Percentiles rank a stretch among this genome's conserved stretches.
Conservation (phyloP, 2,329 filamentous ascomycete genomes). For the Metarhizium humberi region DNA sequence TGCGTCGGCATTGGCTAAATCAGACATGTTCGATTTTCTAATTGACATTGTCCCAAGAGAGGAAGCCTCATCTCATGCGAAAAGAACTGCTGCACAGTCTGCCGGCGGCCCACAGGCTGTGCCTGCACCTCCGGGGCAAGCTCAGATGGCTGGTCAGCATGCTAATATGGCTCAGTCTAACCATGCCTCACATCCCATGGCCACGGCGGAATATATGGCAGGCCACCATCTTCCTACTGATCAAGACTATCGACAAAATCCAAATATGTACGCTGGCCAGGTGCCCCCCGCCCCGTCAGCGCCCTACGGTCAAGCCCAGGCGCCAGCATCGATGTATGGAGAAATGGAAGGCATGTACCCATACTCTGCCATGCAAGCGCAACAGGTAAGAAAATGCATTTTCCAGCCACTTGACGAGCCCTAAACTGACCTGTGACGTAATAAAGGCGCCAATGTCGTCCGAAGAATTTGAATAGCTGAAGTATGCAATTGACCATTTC, state of each 20-base stretch:
- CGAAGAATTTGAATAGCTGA: conserved; percentile 34
- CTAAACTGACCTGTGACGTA: not conserved
- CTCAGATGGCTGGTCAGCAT: conserved; percentile 43
- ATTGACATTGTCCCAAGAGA: conserved; percentile 98
- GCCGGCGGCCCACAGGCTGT: conserved; percentile 31
- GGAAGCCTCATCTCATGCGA: conserved; percentile 78
- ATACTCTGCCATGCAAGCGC: conserved; percentile 70
- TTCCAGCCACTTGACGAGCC: not conserved
- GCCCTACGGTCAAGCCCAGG: conserved; percentile 68
- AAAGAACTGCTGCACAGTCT: conserved; percentile 54
- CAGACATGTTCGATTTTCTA: conserved; percentile 99
- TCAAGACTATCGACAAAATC: conserved; percentile 70
- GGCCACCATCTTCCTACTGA: conserved; percentile 57
- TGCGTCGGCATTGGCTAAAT: conserved; percentile 89
- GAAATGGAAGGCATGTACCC: conserved; percentile 79
- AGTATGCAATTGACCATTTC: not conserved
- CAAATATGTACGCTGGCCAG: conserved; percentile 72
- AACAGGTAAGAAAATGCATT: conserved; percentile 55
- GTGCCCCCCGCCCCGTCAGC: conserved; percentile 64
- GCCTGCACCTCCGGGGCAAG: conserved; percentile 39
- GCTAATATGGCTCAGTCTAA: conserved; percentile 42
- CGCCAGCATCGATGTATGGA: conserved; percentile 60
- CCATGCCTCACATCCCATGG: conserved; percentile 48
- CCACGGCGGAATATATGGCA: conserved; percentile 52
- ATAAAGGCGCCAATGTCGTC: conserved; percentile 33